Conservation (phyloP, 2,329 filamentous ascomycete genomes). For the Monosporascus cannonballus region DNA sequence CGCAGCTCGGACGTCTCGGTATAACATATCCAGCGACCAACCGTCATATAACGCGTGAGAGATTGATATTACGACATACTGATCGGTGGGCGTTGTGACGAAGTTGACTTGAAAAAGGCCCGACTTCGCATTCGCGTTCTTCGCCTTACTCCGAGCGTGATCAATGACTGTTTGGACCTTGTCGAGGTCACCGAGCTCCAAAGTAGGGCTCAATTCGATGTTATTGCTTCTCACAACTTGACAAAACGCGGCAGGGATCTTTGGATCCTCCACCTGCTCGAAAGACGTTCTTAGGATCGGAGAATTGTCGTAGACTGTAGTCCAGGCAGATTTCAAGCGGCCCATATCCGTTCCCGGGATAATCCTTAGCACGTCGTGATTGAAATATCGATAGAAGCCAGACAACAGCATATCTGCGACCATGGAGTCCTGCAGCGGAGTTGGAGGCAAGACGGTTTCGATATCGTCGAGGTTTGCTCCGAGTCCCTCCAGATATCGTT, state of each 20-base stretch:
- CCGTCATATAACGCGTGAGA: constrained; percentile 88
- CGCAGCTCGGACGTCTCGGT: constrained; percentile 60
- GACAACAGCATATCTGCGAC: constrained; percentile 75
- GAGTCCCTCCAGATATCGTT: constrained; percentile 28
- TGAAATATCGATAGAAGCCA: constrained; percentile 72
- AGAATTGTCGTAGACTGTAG: constrained; percentile 48
- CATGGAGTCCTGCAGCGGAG: constrained; percentile 83
- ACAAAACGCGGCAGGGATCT: constrained; percentile 43
- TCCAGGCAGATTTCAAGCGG: constrained; percentile 57
- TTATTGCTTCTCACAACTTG: constrained; percentile 37
- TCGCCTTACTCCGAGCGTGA: constrained; percentile 31
- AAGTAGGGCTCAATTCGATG: constrained; percentile 12
- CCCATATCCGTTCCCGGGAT: constrained; percentile 44
- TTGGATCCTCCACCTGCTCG: constrained; percentile 54
- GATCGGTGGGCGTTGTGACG: constrained; percentile 23
- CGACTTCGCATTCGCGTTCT: constrained; percentile 26
- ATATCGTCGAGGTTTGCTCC: constrained; percentile 33
- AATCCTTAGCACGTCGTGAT: constrained; percentile 70
- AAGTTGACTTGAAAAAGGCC: constrained; percentile 46
- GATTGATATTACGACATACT: constrained; percentile 60
- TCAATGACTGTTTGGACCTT: constrained; percentile 32
- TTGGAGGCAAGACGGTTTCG: constrained; percentile 64
- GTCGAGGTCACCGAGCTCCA: constrained; percentile 20
- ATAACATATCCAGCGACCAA: constrained; percentile 71
- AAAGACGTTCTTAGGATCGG: constrained; percentile 76